These are phyloP conservation scores for Fragilaria crotonensis DNA, from an alignment of 108 stramenopile species.

Conservation along the genomic window DNA sequence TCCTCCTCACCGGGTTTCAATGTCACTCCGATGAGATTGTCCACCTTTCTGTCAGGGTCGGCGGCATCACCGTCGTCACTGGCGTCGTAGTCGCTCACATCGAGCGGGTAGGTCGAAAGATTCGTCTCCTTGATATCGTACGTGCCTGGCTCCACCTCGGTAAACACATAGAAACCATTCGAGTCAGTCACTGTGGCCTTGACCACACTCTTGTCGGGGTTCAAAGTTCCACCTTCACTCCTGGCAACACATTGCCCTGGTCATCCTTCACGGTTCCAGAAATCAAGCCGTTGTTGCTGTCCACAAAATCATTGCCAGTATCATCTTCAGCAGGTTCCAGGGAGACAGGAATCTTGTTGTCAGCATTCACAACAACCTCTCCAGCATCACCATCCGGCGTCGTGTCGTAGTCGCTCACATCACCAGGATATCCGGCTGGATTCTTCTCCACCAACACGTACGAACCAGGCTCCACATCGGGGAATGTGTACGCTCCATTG, in stretches of 20 bases:
- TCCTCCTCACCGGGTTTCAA: background rate
- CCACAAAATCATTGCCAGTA: background rate
- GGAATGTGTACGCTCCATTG: background rate
- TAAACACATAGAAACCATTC: background rate
- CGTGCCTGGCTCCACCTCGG: background rate
- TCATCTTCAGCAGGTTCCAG: background rate
- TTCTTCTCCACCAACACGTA: background rate
- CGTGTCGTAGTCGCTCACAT: background rate
- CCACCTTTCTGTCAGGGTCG: background rate
- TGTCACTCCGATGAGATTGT: background rate
- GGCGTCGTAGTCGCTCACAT: background rate
- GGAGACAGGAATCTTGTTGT: background rate
- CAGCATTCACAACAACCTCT: background rate
- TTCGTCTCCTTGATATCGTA: background rate
- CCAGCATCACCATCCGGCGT: background rate
- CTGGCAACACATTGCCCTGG: background rate
- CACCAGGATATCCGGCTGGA: background rate
- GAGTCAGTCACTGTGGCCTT: background rate
- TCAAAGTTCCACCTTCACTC: background rate
- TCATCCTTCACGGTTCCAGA: background rate
- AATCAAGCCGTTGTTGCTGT: background rate
- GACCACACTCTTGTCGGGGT: background rate
- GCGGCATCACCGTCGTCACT: background rate
- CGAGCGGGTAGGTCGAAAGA: background rate
- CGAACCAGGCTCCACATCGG: background rate